phyloP scores from a whole-genome alignment of 108 stramenopile genomes.

The Mayamaea pseudoterrestris region DNA sequence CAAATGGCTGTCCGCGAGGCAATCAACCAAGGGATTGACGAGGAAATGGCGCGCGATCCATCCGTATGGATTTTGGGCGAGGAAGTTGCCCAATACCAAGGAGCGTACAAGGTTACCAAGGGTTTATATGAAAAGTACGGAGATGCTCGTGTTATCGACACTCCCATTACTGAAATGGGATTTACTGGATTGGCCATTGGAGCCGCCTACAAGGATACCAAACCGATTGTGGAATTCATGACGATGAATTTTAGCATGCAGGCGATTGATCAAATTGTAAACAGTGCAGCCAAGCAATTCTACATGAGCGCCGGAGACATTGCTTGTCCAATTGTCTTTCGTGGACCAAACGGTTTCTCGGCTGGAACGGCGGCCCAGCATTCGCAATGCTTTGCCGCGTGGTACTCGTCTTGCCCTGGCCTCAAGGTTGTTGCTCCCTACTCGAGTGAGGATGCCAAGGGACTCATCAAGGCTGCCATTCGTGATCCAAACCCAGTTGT shows the following conservation, averaged over 20 bases:
- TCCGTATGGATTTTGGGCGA: constrained; percentile 91
- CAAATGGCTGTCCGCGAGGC: constrained; percentile 96
- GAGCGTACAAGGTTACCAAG: constrained; percentile 99
- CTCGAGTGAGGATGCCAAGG: constrained; percentile 94
- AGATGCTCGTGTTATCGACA: constrained; percentile 96
- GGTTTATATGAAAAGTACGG: constrained; percentile 97
- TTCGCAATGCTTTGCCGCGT: constrained; percentile 98
- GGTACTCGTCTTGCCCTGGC: constrained; percentile 87
- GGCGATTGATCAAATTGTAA: constrained; percentile 98
- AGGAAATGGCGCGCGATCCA: constrained; percentile 95
- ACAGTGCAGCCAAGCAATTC: constrained; percentile 96
- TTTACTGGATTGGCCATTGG: constrained; percentile 96
- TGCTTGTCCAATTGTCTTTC: constrained; percentile 95
- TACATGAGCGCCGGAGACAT: constrained; percentile 97
- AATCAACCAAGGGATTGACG: constrained; percentile 92
- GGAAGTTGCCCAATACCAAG: constrained; percentile 99
- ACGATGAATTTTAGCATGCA: constrained; percentile 99
- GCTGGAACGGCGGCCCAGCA: constrained; percentile 99
- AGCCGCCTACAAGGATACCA: constrained; percentile 86
- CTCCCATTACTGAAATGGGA: constrained; percentile 99
- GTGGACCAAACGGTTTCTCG: constrained; percentile 96
- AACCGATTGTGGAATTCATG: constrained; percentile 99
- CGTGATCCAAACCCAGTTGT: constrained; percentile 98
- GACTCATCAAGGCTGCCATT: constrained; percentile 98
- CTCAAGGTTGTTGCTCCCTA: constrained; percentile 95